Percentiles rank a stretch among this genome's conserved stretches.
phyloP scores from a whole-genome alignment of 805 yeast genomes.

The Metschnikowia cerradonensis region DNA sequence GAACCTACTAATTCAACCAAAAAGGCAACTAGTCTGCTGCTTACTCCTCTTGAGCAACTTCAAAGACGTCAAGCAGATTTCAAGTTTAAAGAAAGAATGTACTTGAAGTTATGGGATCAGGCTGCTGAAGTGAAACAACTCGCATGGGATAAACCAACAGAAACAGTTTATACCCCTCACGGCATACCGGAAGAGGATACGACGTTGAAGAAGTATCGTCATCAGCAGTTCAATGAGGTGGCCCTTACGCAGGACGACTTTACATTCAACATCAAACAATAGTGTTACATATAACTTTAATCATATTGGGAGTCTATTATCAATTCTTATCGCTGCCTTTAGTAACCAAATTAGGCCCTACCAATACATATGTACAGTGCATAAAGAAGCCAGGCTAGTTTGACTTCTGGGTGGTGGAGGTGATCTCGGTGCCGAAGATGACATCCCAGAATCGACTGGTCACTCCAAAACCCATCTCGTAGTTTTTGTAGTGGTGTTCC shows the following conservation, averaged over 20 bases:
- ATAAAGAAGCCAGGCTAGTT: conserved; percentile 11
- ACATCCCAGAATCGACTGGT: conserved; percentile 92
- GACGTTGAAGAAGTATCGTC: not conserved
- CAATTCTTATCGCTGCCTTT: not conserved
- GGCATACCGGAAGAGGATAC: not conserved
- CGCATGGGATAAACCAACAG: conserved; percentile 5
- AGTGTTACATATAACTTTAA: not conserved
- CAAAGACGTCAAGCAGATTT: conserved; percentile 1
- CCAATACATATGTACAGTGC: not conserved
- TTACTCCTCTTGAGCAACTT: conserved; percentile 1
- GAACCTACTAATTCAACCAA: not conserved
- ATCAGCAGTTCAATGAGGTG: not conserved
- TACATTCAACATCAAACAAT: not conserved
- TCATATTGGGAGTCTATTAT: not conserved
- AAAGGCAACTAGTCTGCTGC: not conserved
- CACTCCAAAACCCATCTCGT: conserved; percentile 95
- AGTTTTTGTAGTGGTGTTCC: conserved; percentile 97
- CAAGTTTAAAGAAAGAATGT: conserved; percentile 8
- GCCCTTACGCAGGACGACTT: conserved; percentile 3
- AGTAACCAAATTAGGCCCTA: no score
- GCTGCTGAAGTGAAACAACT: conserved; percentile 6
- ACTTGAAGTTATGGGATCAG: conserved; percentile 8
- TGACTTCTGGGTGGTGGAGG: conserved; percentile 45
- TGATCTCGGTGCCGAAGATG: conserved; percentile 79
- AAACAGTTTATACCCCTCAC: not conserved